These are phyloP conservation scores for Tolypocladium sp. DNA, from an alignment of 2,329 filamentous ascomycete species.

Conservation along the genomic window DNA sequence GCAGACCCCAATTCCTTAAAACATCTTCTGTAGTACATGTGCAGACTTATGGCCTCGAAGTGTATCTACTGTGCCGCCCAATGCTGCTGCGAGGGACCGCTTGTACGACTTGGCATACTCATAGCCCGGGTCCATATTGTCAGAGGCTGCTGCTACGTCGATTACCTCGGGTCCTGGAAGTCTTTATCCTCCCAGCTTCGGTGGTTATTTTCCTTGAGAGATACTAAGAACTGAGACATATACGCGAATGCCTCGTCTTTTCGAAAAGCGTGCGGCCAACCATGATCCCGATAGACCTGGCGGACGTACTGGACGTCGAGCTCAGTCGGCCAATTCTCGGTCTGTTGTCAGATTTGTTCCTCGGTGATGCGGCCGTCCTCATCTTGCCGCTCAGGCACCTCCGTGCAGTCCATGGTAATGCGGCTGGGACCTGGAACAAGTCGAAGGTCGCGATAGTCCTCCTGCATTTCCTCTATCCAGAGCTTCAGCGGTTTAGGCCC, in stretches of 20 bases:
- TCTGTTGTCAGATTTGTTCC: not conserved
- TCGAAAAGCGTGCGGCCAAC: constrained; percentile 22
- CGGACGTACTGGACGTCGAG: constrained; percentile 8
- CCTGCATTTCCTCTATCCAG: constrained; percentile 16
- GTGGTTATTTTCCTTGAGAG: not conserved
- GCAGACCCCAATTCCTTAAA: too few relatives aligned
- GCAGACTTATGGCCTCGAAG: too few relatives aligned
- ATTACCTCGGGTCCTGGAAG: not conserved
- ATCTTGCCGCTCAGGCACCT: not conserved
- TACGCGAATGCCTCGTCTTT: constrained; percentile 13
- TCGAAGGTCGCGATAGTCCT: constrained; percentile 12
- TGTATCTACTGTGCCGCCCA: not conserved
- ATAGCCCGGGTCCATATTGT: not conserved
- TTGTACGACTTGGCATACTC: not conserved
- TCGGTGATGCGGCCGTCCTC: not conserved
- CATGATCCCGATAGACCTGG: constrained; percentile 19
- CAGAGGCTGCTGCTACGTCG: not conserved
- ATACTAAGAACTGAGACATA: not conserved
- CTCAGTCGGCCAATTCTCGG: constrained; percentile 4
- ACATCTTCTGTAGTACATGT: too few relatives aligned
- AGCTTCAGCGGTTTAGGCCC: not conserved
- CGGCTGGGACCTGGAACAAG: constrained; percentile 9
- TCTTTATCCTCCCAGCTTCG: not conserved
- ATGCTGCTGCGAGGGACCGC: not conserved
- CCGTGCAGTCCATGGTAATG: constrained; percentile 1